A percentile compares a stretch with the other conserved stretches of the same genome.
Conservation (phyloP, 2,329 filamentous ascomycete genomes). For the Whalleya microplaca region DNA sequence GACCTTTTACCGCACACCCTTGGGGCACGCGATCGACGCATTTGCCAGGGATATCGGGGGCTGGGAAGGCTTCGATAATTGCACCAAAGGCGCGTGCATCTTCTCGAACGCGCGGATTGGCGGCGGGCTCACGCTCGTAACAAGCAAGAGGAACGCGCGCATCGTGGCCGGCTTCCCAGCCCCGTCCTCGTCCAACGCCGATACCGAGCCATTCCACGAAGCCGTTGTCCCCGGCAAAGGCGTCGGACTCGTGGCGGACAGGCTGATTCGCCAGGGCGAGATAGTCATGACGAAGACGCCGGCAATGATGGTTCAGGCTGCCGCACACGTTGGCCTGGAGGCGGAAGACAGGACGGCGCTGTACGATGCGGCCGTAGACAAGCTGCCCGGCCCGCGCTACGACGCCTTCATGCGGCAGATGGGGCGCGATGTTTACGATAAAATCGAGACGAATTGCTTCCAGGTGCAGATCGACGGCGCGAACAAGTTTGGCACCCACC, state of each 20-base stretch:
- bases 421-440: conserved; percentile 35
- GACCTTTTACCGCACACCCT: not conserved
- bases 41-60: not conserved
- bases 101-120: conserved; percentile 27
- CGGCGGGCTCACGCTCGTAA: conserved; percentile 32
- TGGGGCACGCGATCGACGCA: not conserved
- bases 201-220: conserved; percentile 33
- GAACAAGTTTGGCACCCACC: conserved; percentile 32
- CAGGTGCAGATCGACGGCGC: conserved; percentile 37
- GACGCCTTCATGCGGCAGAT: conserved; percentile 37
- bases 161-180: conserved; percentile 21
- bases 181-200: not conserved
- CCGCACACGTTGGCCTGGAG: conserved; percentile 20
- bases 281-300: conserved; percentile 38
- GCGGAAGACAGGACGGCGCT: conserved; percentile 26
- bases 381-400: conserved; percentile 29
- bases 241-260: conserved; percentile 40
- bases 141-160: conserved; percentile 26
- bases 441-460: conserved; percentile 43
- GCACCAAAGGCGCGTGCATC: conserved; percentile 32
- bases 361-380: conserved; percentile 36
- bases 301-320: conserved; percentile 36
- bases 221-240: conserved; percentile 41
- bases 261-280: conserved; percentile 41
- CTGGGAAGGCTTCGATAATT: conserved; percentile 32